Evolutionary conservation across 805 yeast species (phyloP).

Genomic region (Lipomyces lipofer): DNA sequence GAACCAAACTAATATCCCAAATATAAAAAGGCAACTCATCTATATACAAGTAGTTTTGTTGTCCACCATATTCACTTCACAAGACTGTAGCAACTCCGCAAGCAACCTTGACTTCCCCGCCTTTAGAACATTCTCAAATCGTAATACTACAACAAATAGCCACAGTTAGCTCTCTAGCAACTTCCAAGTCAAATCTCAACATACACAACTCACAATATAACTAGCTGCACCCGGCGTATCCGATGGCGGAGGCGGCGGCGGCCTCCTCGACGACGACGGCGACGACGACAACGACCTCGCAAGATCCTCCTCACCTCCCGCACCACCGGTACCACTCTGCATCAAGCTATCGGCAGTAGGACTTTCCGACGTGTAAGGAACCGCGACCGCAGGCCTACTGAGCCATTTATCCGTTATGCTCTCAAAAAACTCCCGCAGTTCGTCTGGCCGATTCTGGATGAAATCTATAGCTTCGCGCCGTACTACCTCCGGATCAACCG

Average conservation of each 20-base stretch:
- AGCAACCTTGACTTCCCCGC: background rate
- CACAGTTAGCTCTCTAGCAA: background rate
- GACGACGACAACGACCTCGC: conserved; percentile 19
- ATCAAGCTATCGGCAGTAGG: conserved; percentile 18
- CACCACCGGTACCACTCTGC: conserved; percentile 10
- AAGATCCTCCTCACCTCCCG: conserved; percentile 4
- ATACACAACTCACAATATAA: conserved; percentile 18
- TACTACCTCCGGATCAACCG: conserved; percentile 20
- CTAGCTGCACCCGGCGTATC: conserved; percentile 27
- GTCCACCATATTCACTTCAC: no score
- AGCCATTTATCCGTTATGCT: conserved; percentile 17
- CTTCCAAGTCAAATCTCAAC: background rate
- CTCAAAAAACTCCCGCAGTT: conserved; percentile 18
- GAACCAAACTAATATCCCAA: no score
- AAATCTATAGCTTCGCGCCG: conserved; percentile 28
- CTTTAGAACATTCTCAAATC: conserved; percentile 25
- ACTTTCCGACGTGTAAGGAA: conserved; percentile 26
- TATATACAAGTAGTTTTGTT: no score
- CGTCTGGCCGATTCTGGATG: conserved; percentile 18
- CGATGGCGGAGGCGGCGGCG: conserved; percentile 29
- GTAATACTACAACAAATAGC: conserved; percentile 15
- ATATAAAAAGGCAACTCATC: no score
- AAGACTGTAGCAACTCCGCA: no score
- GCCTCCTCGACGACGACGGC: conserved; percentile 12
- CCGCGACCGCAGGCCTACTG: conserved; percentile 29